These are phyloP conservation scores for Phytophthora litchii DNA, from an alignment of 352 stramenopile genomes.

Conservation along the genomic window DNA sequence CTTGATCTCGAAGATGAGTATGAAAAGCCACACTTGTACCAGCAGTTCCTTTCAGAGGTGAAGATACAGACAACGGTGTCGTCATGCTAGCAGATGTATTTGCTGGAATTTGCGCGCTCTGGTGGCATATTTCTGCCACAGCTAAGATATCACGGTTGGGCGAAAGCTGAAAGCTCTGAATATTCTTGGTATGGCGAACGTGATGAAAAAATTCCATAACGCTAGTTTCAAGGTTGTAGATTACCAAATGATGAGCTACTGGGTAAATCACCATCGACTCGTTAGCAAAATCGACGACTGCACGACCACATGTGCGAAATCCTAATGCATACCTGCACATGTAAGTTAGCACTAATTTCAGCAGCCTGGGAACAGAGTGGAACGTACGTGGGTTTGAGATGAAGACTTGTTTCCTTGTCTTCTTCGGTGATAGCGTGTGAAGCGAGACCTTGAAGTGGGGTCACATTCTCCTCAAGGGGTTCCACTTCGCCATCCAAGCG, in stretches of 20 bases:
- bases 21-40: constrained; percentile 3
- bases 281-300: constrained; percentile 60
- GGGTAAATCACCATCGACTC: constrained; percentile 71
- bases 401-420: constrained; percentile 41
- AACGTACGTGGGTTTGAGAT: constrained; percentile 49
- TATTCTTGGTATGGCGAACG: constrained; percentile 48
- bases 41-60: constrained; percentile 10
- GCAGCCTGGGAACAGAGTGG: neutral
- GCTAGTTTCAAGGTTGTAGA: constrained; percentile 65
- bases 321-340: constrained; percentile 51
- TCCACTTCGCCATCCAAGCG: constrained; percentile 3
- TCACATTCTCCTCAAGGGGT: constrained; percentile 12
- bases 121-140: constrained; percentile 64
- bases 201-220: constrained; percentile 81
- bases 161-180: constrained; percentile 75
- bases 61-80: constrained; percentile 5
- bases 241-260: constrained; percentile 61
- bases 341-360: neutral
- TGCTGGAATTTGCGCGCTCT: constrained; percentile 1
- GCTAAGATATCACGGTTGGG: constrained; percentile 72
- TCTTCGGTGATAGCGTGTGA: constrained; percentile 21
- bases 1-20: constrained; percentile 36
- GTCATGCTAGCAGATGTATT: neutral
- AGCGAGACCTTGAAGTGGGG: constrained; percentile 1
- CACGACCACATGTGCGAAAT: constrained; percentile 45